phyloP scores from a whole-genome alignment of 106 monocot species.

The Dioscorea alata region DNA sequence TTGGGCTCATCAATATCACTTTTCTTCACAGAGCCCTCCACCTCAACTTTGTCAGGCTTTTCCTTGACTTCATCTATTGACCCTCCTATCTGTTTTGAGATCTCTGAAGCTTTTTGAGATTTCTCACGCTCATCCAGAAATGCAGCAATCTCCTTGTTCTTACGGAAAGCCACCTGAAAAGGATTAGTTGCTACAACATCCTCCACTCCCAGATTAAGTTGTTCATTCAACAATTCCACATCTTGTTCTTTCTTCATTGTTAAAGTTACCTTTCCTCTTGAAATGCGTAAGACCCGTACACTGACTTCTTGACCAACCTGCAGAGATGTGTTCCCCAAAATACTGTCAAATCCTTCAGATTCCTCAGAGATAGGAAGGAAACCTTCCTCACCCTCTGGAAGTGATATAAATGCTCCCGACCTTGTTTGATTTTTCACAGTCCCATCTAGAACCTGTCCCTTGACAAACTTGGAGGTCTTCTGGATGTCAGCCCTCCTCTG shows the following conservation, averaged over 20 bases:
- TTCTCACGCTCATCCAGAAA: constrained; percentile 66
- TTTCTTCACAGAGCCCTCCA: constrained; percentile 3
- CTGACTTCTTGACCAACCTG: constrained; percentile 61
- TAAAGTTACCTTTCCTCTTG: constrained; percentile 67
- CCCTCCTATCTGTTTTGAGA: constrained; percentile 6
- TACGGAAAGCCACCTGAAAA: constrained; percentile 74
- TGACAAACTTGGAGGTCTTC: constrained; percentile 43
- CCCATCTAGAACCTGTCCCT: constrained; percentile 58
- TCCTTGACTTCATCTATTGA: constrained; percentile 9
- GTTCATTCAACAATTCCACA: constrained; percentile 47
- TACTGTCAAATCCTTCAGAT: constrained; percentile 56
- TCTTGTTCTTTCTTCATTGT: constrained; percentile 95
- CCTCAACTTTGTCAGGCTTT: constrained; percentile 1
- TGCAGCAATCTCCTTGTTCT: constrained; percentile 70
- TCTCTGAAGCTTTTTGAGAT: constrained; percentile 25
- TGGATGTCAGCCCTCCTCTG: constrained; percentile 28
- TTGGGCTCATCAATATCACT: background rate
- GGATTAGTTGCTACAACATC: constrained; percentile 50
- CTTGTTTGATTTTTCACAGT: constrained; percentile 71
- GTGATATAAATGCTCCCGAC: constrained; percentile 60
- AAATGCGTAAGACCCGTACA: constrained; percentile 66
- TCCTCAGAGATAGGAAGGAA: constrained; percentile 85
- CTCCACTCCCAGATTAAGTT: constrained; percentile 60
- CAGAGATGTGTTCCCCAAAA: constrained; percentile 56
- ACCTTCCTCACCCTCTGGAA: constrained; percentile 88